A percentile compares a stretch with the other conserved stretches of the same genome.
These are phyloP conservation scores for Verticillium albo-atrum DNA, from an alignment of 2,329 filamentous ascomycete genomes.

Conservation along the genomic window DNA sequence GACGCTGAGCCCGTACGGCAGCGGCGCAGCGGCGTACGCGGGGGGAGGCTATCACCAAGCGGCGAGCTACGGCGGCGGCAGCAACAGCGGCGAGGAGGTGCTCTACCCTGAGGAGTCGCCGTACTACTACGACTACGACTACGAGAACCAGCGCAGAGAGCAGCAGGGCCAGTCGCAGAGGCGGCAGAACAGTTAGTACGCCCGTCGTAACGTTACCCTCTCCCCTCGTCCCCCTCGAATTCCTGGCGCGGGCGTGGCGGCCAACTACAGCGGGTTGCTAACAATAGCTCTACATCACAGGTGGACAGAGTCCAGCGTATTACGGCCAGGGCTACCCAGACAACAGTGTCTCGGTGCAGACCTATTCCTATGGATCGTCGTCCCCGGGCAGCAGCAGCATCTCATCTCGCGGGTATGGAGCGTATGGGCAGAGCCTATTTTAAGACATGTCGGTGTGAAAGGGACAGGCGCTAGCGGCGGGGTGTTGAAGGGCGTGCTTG, in stretches of 20 bases:
- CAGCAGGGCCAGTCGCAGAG: slow-evolving; percentile 1
- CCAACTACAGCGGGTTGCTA: neutral
- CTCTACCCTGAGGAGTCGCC: slow-evolving; percentile 23
- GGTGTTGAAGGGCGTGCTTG: neutral
- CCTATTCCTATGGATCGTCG: neutral
- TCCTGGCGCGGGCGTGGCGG: neutral
- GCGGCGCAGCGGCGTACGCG: neutral
- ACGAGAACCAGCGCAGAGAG: slow-evolving; percentile 3
- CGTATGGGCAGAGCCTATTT: neutral
- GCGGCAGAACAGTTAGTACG: slow-evolving; percentile 1
- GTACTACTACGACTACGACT: slow-evolving; percentile 14
- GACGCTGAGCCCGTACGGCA: slow-evolving; percentile 20
- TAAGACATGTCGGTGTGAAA: neutral
- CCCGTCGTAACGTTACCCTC: neutral
- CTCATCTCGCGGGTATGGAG: neutral
- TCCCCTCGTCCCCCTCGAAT: neutral
- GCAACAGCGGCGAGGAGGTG: slow-evolving; percentile 26
- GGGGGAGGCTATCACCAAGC: slow-evolving; percentile 15
- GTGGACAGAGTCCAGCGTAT: neutral
- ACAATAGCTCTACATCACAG: neutral
- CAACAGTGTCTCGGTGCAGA: neutral
- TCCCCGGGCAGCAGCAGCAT: neutral
- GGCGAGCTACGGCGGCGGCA: slow-evolving; percentile 21
- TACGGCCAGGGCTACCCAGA: neutral
- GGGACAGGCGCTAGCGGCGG: neutral